Evolutionary conservation across 495 filamentous ascomycete species (phyloP), one percentile per base, ranked within the genome.

Genomic region (Achaetomiella virescens): DNA sequence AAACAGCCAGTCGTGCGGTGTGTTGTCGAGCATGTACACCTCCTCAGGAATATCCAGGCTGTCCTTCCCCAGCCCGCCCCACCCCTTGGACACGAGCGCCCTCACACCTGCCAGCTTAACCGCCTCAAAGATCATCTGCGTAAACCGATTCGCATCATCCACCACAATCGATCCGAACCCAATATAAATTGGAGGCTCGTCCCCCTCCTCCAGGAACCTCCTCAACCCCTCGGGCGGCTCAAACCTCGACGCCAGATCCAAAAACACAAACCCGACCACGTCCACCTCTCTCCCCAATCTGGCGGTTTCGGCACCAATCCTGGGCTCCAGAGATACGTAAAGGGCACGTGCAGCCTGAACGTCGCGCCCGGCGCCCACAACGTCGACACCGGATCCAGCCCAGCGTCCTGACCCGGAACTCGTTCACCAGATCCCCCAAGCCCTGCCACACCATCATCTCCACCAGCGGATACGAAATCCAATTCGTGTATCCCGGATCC

Each of bases 371-470:
- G 86, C 1, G 83, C 87, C 73, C 81, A 83, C 18, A 85, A 77
- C 0, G 84, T 69, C 59, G 81, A 82, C 22, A 90, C 76, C 1
- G 84, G 82, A 52, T 89, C 84, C 5, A 90, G 72, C 17, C 81
- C 5, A 90, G 72, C n/a, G 78, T 78, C 51, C 80, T 75, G 48
- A 81, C 78, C 11, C 87, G 76, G 59, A 88, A 88, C 10, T 81
- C 74, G 64, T 91, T 91, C 55, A 90, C 82, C 3, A 91, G 70
- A 62, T 89, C 86, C 18, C 87, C 87, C 2, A 91, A 73, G 5
- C 87, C 87, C 64, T 91, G 86, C 86, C 86, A 90, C 40, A 85
- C 84, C 80, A 92, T 83, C 76, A 87, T 81, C 57, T 92, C 88
- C 10, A 92, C 83, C 35, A 91, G 66, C 14, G 80, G 79, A 60